phyloP scores from a whole-genome alignment of 495 filamentous ascomycete genomes.

The Trichoderma parareesei region DNA sequence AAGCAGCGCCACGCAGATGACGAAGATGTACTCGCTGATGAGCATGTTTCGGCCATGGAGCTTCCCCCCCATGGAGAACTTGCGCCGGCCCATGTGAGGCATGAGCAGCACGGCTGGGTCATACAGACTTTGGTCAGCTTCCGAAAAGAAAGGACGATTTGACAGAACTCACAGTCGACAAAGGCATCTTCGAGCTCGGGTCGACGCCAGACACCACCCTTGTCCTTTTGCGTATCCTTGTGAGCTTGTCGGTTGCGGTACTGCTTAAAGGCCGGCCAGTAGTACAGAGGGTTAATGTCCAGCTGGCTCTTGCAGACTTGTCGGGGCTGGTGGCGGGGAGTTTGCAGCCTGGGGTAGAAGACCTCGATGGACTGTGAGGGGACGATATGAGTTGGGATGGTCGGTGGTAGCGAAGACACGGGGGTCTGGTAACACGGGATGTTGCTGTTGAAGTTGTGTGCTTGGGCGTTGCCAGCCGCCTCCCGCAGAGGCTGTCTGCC shows the following conservation, averaged over 20 bases:
- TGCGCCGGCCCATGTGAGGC: conserved; percentile 73
- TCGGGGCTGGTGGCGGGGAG: conserved; percentile 4
- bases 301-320: not conserved
- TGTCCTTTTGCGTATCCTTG: conserved; percentile 21
- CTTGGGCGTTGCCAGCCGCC: conserved; percentile 42
- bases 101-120: conserved; percentile 66
- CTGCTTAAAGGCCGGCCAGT: conserved; percentile 52
- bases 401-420: conserved; percentile 18
- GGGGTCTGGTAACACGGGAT: conserved; percentile 30
- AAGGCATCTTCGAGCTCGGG: conserved; percentile 71
- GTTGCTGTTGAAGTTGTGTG: conserved; percentile 30
- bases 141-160: not conserved
- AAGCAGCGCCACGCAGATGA: conserved; percentile 11
- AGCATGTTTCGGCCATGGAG: conserved; percentile 85
- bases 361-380: conserved; percentile 31
- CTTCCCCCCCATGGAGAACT: conserved; percentile 63
- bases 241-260: conserved; percentile 62
- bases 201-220: conserved; percentile 11
- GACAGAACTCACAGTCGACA: conserved; percentile 64
- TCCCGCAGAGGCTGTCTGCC: conserved; percentile 35
- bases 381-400: conserved; percentile 30
- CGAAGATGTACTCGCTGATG: conserved; percentile 71
- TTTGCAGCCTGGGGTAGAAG: conserved; percentile 2
- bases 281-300: conserved; percentile 42
- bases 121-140: not conserved